Percentiles rank a stretch among this genome's conserved stretches.
Evolutionary conservation across 352 stramenopile species (phyloP).

Genomic region (Phytophthora macrochlamydospora): DNA sequence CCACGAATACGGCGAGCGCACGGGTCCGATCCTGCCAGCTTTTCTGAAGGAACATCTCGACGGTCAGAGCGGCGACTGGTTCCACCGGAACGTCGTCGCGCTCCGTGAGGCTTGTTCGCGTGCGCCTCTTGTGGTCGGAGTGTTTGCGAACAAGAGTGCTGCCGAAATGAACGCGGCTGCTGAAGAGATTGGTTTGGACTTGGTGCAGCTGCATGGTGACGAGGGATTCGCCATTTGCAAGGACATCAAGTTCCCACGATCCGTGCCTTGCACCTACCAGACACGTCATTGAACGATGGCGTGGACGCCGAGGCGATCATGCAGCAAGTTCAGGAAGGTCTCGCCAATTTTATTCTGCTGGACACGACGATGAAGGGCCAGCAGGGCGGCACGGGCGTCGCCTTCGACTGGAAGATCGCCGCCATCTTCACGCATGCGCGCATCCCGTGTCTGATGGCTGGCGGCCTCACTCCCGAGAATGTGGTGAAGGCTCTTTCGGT

Average conservation of each 20-base stretch:
- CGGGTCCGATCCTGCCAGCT: constrained; percentile 57
- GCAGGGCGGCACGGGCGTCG: constrained; percentile 91
- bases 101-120: constrained; percentile 74
- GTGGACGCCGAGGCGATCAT: constrained; percentile 80
- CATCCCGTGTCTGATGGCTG: constrained; percentile 96
- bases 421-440: constrained; percentile 88
- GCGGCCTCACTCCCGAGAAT: constrained; percentile 94
- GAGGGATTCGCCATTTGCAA: constrained; percentile 92
- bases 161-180: constrained; percentile 92
- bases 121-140: constrained; percentile 91
- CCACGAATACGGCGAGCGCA: constrained; percentile 94
- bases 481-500: constrained; percentile 88
- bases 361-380: constrained; percentile 96
- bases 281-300: constrained; percentile 70
- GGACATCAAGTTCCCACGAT: constrained; percentile 90
- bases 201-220: constrained; percentile 97
- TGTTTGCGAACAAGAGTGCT: constrained; percentile 96
- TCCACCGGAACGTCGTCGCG: constrained; percentile 70
- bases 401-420: constrained; percentile 97
- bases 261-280: constrained; percentile 93
- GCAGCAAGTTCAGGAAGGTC: constrained; percentile 59
- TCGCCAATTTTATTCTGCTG: constrained; percentile 92
- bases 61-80: constrained; percentile 66
- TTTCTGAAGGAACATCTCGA: constrained; percentile 43
- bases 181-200: constrained; percentile 92